A percentile compares a stretch with the other conserved stretches of the same genome.
Evolutionary conservation across 2,329 filamentous ascomycete genomes (phyloP).

Genomic region (Exophiala spinifera): DNA sequence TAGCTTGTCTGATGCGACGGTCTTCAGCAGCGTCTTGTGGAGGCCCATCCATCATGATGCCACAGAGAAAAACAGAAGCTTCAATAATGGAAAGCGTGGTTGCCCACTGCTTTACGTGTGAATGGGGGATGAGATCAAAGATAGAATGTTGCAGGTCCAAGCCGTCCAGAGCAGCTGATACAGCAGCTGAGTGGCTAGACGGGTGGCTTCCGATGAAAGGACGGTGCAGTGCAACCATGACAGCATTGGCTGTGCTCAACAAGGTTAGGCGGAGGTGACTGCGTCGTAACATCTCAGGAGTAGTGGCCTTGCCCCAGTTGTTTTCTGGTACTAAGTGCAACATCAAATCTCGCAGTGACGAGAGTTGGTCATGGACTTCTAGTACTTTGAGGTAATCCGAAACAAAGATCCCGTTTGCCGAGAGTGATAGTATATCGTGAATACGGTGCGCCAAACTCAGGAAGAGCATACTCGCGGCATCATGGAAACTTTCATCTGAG

Average conservation of each 20-base stretch:
- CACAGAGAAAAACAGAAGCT: conserved; percentile 5
- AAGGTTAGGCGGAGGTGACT: not conserved
- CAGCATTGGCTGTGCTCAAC: conserved; percentile 1
- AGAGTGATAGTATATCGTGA: conserved; percentile 7
- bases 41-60: conserved; percentile 1
- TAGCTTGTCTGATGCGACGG: not conserved
- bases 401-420: not conserved
- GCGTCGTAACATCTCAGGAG: not conserved
- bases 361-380: conserved; percentile 1
- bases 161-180: conserved; percentile 2
- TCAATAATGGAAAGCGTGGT: conserved; percentile 8
- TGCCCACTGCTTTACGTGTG: not conserved
- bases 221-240: conserved; percentile 10
- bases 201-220: conserved; percentile 8
- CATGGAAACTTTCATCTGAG: not conserved
- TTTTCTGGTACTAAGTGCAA: not conserved
- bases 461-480: conserved; percentile 1
- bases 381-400: conserved; percentile 4
- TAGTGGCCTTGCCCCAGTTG: not conserved
- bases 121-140: conserved; percentile 1
- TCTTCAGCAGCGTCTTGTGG: not conserved
- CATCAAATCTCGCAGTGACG: not conserved
- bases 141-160: conserved; percentile 6
- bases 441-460: conserved; percentile 5
- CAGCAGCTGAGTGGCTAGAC: conserved; percentile 5